Percentiles rank a stretch among this genome's conserved stretches.
Evolutionary conservation across 2,329 filamentous ascomycete species (phyloP).

Genomic region (Talaromyces atroroseus): DNA sequence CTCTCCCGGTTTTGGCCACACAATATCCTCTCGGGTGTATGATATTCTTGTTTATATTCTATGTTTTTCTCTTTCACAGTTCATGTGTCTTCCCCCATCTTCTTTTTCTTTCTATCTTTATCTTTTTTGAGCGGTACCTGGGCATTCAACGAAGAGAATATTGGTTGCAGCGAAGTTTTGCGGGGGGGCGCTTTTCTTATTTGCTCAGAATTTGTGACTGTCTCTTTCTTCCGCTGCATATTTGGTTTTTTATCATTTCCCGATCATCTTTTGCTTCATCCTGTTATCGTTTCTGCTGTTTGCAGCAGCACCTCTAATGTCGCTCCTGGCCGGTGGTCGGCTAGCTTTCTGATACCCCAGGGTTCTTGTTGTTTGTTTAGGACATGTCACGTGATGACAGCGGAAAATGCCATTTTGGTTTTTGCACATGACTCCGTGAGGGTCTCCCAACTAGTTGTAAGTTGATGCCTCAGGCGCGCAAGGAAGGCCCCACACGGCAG

Average conservation of each 20-base stretch:
- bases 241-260: background rate
- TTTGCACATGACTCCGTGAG: background rate
- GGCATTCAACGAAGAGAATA: conserved; percentile 1
- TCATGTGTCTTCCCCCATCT: background rate
- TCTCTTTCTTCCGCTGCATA: background rate
- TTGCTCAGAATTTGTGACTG: background rate
- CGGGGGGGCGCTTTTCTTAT: background rate
- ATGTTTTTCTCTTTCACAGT: background rate
- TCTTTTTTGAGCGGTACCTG: background rate
- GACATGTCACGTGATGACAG: background rate
- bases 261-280: background rate
- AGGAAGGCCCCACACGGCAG: background rate
- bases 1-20: background rate
- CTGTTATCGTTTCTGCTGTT: background rate
- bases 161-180: background rate
- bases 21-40: background rate
- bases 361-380: conserved; percentile 1
- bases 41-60: background rate
- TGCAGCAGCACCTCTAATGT: background rate
- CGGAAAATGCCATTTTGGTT: background rate
- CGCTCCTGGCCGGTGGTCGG: conserved; percentile 8
- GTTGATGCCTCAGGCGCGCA: too few species aligned
- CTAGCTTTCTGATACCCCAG: conserved; percentile 15
- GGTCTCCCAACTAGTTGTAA: too few species aligned
- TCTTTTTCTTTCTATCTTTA: background rate